phyloP scores from a whole-genome alignment of 1,284 basidiomycete species.

The Cutaneotrichosporon sp. region DNA sequence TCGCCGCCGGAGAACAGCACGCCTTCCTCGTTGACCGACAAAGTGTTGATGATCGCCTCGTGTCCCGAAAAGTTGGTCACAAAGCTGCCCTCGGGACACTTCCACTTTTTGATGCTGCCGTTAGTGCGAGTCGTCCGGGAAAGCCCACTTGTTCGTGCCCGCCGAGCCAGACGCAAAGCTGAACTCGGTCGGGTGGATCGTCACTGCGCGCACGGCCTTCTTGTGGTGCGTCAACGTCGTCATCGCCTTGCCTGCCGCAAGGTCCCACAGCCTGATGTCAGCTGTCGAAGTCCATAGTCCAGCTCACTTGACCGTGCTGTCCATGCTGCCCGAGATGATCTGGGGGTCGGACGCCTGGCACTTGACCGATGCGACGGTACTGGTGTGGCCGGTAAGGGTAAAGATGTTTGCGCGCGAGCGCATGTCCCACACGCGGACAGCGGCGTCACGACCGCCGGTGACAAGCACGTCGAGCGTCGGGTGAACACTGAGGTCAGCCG shows the following conservation, averaged over 20 bases:
- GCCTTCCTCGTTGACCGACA: slow-evolving; percentile 89
- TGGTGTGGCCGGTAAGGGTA: slow-evolving; percentile 86
- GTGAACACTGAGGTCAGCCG: slow-evolving; percentile 57
- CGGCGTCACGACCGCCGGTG: slow-evolving; percentile 89
- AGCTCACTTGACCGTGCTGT: slow-evolving; percentile 79
- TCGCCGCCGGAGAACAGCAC: slow-evolving; percentile 95
- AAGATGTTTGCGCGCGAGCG: slow-evolving; percentile 93
- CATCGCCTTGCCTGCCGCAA: slow-evolving; percentile 96
- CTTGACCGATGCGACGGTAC: slow-evolving; percentile 87
- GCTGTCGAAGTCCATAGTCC: background rate
- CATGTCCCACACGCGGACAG: slow-evolving; percentile 97
- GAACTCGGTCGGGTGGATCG: slow-evolving; percentile 93
- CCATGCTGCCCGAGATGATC: slow-evolving; percentile 97
- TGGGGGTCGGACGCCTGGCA: slow-evolving; percentile 96
- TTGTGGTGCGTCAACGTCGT: slow-evolving; percentile 96
- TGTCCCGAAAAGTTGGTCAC: slow-evolving; percentile 95
- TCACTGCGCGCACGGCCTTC: slow-evolving; percentile 89
- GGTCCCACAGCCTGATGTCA: slow-evolving; percentile 75
- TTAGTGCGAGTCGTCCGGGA: background rate
- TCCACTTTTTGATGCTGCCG: slow-evolving; percentile 92
- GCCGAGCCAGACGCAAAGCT: slow-evolving; percentile 91
- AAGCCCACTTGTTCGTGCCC: slow-evolving; percentile 74
- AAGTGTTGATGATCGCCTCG: slow-evolving; percentile 94
- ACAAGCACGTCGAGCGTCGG: slow-evolving; percentile 94
- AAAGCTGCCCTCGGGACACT: slow-evolving; percentile 90